Evolutionary conservation across 2,329 filamentous ascomycete genomes (phyloP), one percentile per base, ranked within the genome.

Genomic region (Lasiodiplodia sp.): DNA sequence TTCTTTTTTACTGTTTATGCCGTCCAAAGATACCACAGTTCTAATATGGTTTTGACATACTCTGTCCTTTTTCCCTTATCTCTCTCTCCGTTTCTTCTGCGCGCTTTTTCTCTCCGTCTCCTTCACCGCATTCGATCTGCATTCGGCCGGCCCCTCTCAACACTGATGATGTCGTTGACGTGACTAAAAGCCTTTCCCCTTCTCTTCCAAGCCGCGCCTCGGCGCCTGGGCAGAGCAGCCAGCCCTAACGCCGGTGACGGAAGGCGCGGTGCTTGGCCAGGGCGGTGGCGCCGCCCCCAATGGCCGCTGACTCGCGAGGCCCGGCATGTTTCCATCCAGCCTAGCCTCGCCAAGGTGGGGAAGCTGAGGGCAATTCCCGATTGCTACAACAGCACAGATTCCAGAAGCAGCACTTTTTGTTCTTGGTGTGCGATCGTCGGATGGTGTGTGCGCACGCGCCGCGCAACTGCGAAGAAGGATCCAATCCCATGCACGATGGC

Each of bases 1-100:
- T 37, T 55, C 47, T 23, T 44, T 51, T 51, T 31, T 51, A 44
- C 23, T 60, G 56, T 40, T 40, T 60, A 25, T 47, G 34, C 25
- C 57, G 28, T 65, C 28, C 37, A n/a, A 56, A 66, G 63, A 66
- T 56, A 47, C 63, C 63, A 66, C 16, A 56, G 51, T 56, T 55
- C 34, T 57, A 57, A 57, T 57, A 63, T 18, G 40, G 38, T 31
- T 44, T 40, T 25, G 18, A 11, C 23, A 31, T 8, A 56, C 34
- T 8, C 51, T 40, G 55, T 37, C 55, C 38, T 23, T n/a, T 38
- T 53, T 28, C 28, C 5, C n/a, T 14, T 21, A 52, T 23, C 51
- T 28, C 12, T 18, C 44, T 18, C 44, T n/a, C 18, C 21, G 2
- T 47, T 21, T 11, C 21, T n/a, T n/a, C 16, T 47, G 31, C 31